Percentiles rank a stretch among this genome's conserved stretches.
Conservation (phyloP, 2,329 filamentous ascomycete species). For the Fusarium sp. region DNA sequence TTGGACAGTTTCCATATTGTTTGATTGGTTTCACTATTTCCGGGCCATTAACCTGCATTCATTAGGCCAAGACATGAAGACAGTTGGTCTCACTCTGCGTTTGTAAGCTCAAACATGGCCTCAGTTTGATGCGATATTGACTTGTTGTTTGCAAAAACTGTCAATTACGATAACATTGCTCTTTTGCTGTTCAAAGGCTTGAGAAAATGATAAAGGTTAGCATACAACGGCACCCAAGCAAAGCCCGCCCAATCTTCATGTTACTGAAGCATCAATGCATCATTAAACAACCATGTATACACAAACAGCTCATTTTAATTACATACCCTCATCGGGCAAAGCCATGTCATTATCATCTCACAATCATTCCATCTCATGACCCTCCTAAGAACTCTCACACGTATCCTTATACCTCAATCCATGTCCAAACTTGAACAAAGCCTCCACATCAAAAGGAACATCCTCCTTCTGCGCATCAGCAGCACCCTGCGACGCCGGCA, state of each 20-base stretch:
- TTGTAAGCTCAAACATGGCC: background rate
- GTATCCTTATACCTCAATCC: constrained; percentile 51
- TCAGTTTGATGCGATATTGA: background rate
- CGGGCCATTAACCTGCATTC: background rate
- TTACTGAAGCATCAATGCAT: background rate
- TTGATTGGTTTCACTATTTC: constrained; percentile 24
- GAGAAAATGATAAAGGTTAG: background rate
- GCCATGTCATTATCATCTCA: constrained; percentile 11
- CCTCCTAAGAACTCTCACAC: constrained; percentile 7
- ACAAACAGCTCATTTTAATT: background rate
- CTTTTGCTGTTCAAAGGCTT: background rate
- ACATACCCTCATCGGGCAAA: background rate
- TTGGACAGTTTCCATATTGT: background rate
- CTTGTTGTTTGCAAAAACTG: background rate
- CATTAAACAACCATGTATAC: background rate
- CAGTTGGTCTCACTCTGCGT: background rate
- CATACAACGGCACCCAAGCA: background rate
- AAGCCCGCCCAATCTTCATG: no score
- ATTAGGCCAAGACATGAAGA: background rate
- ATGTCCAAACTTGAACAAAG: constrained; percentile 50
- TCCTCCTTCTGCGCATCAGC: constrained; percentile 52
- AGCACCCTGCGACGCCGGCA: constrained; percentile 59
- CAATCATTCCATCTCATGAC: background rate
- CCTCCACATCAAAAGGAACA: constrained; percentile 47
- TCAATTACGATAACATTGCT: background rate